These are phyloP conservation scores for Prunus yedoensis DNA, from an alignment of 331 rosid species.

Conservation along the genomic window DNA sequence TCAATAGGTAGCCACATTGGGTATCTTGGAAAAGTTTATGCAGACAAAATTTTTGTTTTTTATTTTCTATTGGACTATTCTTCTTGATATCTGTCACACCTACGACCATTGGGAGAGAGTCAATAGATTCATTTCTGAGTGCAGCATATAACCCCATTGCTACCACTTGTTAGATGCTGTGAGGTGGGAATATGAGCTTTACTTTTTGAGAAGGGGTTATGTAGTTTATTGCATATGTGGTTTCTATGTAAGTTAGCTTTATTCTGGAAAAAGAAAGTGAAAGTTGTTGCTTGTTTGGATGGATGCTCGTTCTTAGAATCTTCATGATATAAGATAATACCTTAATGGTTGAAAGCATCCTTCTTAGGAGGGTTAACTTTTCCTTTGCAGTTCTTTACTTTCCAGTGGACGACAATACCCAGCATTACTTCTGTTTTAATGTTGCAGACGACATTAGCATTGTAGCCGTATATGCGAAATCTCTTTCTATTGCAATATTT, in stretches of 20 bases:
- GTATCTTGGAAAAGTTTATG: conserved; percentile 3
- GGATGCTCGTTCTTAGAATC: background rate
- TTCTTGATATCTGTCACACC: background rate
- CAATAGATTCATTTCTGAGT: conserved; percentile 4
- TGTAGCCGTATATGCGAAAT: conserved; percentile 11
- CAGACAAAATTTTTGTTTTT: background rate
- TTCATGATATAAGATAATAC: background rate
- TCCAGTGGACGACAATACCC: background rate
- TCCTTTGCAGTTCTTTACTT: background rate
- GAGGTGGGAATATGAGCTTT: conserved; percentile 5
- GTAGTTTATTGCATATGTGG: conserved; percentile 2
- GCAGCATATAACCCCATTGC: background rate
- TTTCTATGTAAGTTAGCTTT: conserved; percentile 4
- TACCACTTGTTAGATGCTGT: background rate
- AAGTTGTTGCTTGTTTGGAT: conserved; percentile 4
- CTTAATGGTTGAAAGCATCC: conserved; percentile 8
- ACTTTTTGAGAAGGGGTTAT: background rate
- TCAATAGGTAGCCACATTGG: background rate
- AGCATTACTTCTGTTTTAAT: background rate
- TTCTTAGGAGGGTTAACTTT: background rate
- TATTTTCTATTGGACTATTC: background rate
- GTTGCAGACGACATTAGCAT: conserved; percentile 10
- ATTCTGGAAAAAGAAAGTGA: conserved; percentile 4
- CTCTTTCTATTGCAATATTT: background rate
- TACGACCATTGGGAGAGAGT: background rate